Conservation (phyloP, 2,329 filamentous ascomycete genomes). For the Nemania sp. region DNA sequence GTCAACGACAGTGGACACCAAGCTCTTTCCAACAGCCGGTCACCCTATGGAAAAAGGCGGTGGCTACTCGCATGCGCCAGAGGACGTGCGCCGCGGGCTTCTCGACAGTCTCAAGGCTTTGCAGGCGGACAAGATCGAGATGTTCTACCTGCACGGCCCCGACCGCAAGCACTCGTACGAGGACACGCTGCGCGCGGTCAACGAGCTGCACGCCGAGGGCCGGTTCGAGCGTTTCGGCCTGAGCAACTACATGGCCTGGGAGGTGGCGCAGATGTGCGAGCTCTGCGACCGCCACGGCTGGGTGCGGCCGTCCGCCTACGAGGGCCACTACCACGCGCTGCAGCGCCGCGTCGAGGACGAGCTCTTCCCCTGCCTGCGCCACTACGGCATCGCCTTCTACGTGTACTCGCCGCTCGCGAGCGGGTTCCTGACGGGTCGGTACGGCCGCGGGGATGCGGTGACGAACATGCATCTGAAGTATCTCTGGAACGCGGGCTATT, state of each 20-base stretch:
- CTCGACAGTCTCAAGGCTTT: constrained; percentile 40
- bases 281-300: constrained; percentile 48
- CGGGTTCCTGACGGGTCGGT: constrained; percentile 20
- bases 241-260: constrained; percentile 49
- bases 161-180: constrained; percentile 48
- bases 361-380: constrained; percentile 47
- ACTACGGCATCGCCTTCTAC: constrained; percentile 48
- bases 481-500: constrained; percentile 16
- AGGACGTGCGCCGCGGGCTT: constrained; percentile 37
- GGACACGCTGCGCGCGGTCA: constrained; percentile 47
- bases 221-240: constrained; percentile 47
- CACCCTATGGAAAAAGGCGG: constrained; percentile 2
- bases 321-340: constrained; percentile 53
- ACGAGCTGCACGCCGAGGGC: constrained; percentile 42
- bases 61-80: constrained; percentile 32
- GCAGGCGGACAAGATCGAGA: constrained; percentile 29
- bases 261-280: constrained; percentile 48
- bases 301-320: constrained; percentile 49
- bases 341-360: constrained; percentile 46
- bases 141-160: constrained; percentile 44
- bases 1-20: constrained; percentile 50
- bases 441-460: constrained; percentile 5
- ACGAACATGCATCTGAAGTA: constrained; percentile 9
- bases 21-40: constrained; percentile 34
- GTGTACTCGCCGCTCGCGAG: constrained; percentile 42